Conservation (phyloP, 257 asterid genomes). For the Solanum appendiculatum region DNA sequence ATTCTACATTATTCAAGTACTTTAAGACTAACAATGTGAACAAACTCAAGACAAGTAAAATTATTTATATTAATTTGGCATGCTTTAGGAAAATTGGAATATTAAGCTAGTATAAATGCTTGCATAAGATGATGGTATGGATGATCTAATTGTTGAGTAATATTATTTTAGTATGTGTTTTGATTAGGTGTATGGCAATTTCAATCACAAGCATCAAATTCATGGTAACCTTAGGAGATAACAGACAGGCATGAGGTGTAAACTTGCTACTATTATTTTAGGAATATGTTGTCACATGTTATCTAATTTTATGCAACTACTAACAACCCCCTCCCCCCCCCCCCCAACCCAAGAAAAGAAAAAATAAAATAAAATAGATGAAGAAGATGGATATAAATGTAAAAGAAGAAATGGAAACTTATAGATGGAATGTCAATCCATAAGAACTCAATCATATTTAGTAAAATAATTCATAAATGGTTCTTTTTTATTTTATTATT, state of each 20-base stretch:
- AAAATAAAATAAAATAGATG: neutral
- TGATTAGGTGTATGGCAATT: conserved; percentile 1
- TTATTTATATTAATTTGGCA: neutral
- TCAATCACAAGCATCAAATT: conserved; percentile 1
- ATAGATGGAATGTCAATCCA: neutral
- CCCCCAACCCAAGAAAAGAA: neutral
- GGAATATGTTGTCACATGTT: conserved; percentile 8
- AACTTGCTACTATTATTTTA: conserved; percentile 6
- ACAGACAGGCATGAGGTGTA: conserved; percentile 37
- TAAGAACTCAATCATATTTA: neutral
- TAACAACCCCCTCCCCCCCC: neutral
- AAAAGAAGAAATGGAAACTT: neutral
- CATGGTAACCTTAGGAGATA: conserved; percentile 9
- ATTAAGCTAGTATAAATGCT: neutral
- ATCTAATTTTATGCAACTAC: neutral
- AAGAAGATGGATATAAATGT: neutral
- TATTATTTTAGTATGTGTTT: neutral
- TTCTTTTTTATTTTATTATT: neutral
- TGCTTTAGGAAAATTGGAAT: neutral
- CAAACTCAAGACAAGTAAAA: neutral
- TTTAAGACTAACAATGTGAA: neutral
- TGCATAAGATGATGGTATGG: neutral
- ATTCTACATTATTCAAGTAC: neutral
- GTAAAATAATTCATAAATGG: neutral
- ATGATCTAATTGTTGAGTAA: neutral